Percentiles rank a stretch among this genome's conserved stretches.
Evolutionary conservation across 2,329 filamentous ascomycete species (phyloP).

Genomic region (Cladosporium sp.): DNA sequence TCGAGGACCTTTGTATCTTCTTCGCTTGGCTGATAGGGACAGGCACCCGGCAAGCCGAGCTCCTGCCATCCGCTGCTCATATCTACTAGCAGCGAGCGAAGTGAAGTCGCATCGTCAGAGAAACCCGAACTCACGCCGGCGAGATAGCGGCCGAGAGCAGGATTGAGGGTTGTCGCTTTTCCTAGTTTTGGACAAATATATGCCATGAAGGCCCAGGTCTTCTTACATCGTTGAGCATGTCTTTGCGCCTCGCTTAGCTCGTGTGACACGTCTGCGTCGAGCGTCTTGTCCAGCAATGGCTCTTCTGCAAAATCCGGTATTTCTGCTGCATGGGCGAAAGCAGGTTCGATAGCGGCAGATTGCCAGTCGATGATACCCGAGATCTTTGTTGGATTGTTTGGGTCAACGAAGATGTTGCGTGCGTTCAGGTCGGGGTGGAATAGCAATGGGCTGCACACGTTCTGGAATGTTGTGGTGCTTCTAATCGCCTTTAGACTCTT

Average conservation of each 20-base stretch:
- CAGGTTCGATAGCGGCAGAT: slow-evolving; percentile 19
- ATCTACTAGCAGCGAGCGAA: background rate
- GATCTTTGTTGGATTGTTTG: slow-evolving; percentile 27
- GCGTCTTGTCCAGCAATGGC: background rate
- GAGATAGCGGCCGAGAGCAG: background rate
- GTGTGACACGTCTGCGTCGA: background rate
- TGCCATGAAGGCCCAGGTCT: background rate
- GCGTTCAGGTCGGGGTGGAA: slow-evolving; percentile 38
- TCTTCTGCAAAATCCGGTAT: slow-evolving; percentile 19
- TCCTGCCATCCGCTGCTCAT: background rate
- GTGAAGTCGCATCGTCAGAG: background rate
- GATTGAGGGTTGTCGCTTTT: background rate
- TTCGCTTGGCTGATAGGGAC: background rate
- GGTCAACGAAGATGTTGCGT: slow-evolving; percentile 36
- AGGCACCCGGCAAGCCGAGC: background rate
- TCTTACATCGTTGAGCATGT: background rate
- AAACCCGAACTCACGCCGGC: background rate
- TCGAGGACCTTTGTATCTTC: background rate
- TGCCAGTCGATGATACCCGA: slow-evolving; percentile 35
- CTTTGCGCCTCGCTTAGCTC: background rate
- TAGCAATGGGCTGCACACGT: slow-evolving; percentile 17
- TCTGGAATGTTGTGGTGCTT: background rate
- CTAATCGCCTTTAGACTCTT: background rate
- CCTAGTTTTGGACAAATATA: background rate
- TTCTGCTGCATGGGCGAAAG: slow-evolving; percentile 16